A percentile compares a stretch with the other conserved stretches of the same genome.
phyloP scores from a whole-genome alignment of 345 rosid species.

The thale cress (Arabidopsis thaliana) region TAIR10.1 NC_003076.8:4835501-4836000 shows the following conservation, averaged over 20 bases:
- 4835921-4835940: constrained; percentile 3
- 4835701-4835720: not conserved
- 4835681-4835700: not conserved
- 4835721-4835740: not conserved
- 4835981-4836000: constrained; percentile 18
- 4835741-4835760: not conserved
- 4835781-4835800: not conserved
- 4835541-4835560: not conserved
- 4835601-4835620: no score
- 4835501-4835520: constrained; percentile 1
- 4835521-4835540: not conserved
- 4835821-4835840: not conserved
- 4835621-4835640: no score
- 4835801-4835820: constrained; percentile 5
- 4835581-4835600: no score
- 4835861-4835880: no score
- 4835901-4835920: not conserved
- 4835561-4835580: not conserved
- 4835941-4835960: not conserved
- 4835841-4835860: no score
- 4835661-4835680: not conserved
- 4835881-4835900: not conserved
- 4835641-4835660: no score
- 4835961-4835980: not conserved
- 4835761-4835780: not conserved